phyloP scores from a whole-genome alignment of 2,329 filamentous ascomycete species.

The Macrophomina pseudophaseolina region DNA sequence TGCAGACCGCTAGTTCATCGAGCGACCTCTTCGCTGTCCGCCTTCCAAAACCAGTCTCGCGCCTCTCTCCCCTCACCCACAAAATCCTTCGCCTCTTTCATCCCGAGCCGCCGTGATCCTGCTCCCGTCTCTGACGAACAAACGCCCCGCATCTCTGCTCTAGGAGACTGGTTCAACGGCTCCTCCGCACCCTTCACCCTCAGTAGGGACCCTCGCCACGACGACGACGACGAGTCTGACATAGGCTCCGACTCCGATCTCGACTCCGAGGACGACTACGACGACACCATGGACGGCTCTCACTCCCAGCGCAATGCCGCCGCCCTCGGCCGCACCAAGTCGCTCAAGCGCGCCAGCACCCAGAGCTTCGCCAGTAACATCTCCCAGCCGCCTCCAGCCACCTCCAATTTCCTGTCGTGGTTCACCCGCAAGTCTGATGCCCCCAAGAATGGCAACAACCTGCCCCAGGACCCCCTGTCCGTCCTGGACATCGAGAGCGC shows the following conservation, averaged over 20 bases:
- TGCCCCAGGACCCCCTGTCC: slow-evolving; percentile 57
- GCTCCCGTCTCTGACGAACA: neutral
- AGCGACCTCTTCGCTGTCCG: slow-evolving; percentile 37
- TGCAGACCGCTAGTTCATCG: slow-evolving; percentile 41
- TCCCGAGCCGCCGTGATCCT: slow-evolving; percentile 37
- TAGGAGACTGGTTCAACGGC: slow-evolving; percentile 60
- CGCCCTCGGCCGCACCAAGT: neutral
- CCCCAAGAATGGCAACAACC: slow-evolving; percentile 32
- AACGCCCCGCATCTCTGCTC: slow-evolving; percentile 12
- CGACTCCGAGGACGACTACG: slow-evolving; percentile 27
- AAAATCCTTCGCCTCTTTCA: slow-evolving; percentile 47
- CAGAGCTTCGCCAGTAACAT: neutral
- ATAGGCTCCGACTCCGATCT: slow-evolving; percentile 39
- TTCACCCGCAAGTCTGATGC: slow-evolving; percentile 30
- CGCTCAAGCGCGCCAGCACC: slow-evolving; percentile 11
- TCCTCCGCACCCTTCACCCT: slow-evolving; percentile 57
- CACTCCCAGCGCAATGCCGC: neutral
- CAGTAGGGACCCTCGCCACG: slow-evolving; percentile 36
- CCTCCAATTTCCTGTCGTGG: slow-evolving; percentile 34
- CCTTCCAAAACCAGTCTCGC: slow-evolving; percentile 45
- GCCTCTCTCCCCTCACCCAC: slow-evolving; percentile 44
- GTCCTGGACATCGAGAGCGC: slow-evolving; percentile 60
- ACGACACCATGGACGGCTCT: slow-evolving; percentile 23
- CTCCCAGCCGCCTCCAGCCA: slow-evolving; percentile 32
- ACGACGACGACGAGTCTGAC: slow-evolving; percentile 31